Base-by-base conservation (phyloP, 2,329 filamentous ascomycete species). In the Monilinia fructigena region DNA sequence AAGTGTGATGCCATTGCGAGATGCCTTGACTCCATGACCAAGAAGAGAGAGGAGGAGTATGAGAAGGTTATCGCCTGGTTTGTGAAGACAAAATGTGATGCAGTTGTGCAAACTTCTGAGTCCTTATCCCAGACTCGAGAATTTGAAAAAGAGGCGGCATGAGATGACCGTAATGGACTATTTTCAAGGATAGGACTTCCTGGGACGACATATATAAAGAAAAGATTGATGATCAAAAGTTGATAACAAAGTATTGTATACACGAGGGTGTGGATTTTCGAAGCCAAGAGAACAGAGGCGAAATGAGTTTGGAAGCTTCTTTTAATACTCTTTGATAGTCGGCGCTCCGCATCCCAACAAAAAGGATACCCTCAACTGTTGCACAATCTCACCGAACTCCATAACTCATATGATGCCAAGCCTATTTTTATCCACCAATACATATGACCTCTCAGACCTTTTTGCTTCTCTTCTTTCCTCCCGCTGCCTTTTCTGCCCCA, bases 401-500 rank as follows among this genome's bases (percentile, higher is more conserved):
- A 38, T 60, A 18, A 23, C 58, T 60, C 28, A 38, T 45, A 45
- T 50, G 56, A 60, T 50, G 18, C 5, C 62, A 18, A 56, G 20
- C 23, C 14, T 26, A 42, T 65, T 58, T 47, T 50, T 31, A 55
- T 35, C 45, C 31, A 55, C 18, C 45, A 48, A 20, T 38, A 4
- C 58, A 50, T 10, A 20, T 50, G 31, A 23, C 28, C 28, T 5
- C 54, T 68, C 40, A 71, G 45, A 65, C 67, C 71, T 76, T 76
- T 70, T 75, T 76, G 14, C 67, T 67, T 66, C 72, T 72, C 68
- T 72, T 74, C 69, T 74, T 74, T 40, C 63, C 67, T 18, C 56
- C 59, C 55, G 67, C 70, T 53, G 55, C 61, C 4, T 69, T 68
- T 35, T 68, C 56, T 38, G 66, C 59, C 1, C 53, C 62, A 23